These are phyloP conservation scores for Glarea lozoyensis DNA, from an alignment of 495 filamentous ascomycete species.

Conservation along the genomic window DNA sequence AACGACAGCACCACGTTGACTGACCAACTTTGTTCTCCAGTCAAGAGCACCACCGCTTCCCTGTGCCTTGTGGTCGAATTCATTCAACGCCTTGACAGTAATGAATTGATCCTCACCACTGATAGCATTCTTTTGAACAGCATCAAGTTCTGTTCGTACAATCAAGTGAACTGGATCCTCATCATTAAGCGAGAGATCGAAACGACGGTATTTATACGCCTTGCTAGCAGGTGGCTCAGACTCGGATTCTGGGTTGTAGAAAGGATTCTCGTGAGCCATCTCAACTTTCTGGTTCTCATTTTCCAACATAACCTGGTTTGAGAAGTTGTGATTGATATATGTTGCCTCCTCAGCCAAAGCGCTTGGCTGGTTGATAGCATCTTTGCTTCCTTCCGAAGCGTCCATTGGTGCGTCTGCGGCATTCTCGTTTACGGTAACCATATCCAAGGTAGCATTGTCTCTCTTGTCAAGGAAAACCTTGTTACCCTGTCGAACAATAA, in stretches of 20 bases:
- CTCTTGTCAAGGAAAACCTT: constrained; percentile 99
- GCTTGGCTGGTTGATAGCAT: constrained; percentile 81
- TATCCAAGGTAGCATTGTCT: constrained; percentile 83
- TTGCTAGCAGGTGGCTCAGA: constrained; percentile 88
- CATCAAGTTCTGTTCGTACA: constrained; percentile 94
- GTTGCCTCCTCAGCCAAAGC: constrained; percentile 94
- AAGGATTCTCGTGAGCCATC: constrained; percentile 85
- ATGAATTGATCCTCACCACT: constrained; percentile 82
- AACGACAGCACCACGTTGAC: constrained; percentile 89
- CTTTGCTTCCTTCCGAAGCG: constrained; percentile 84
- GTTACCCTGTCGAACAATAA: constrained; percentile 81
- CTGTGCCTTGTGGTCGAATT: constrained; percentile 96
- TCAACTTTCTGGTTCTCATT: constrained; percentile 64
- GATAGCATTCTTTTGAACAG: constrained; percentile 86
- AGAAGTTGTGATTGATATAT: constrained; percentile 99
- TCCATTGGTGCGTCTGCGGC: constrained; percentile 94
- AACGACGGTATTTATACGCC: constrained; percentile 95
- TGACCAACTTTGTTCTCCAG: constrained; percentile 88
- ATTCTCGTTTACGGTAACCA: constrained; percentile 98
- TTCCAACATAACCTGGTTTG: constrained; percentile 85
- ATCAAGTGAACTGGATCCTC: constrained; percentile 90
- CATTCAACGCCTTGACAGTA: constrained; percentile 92
- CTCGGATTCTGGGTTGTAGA: constrained; percentile 92
- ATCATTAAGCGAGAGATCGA: constrained; percentile 87
- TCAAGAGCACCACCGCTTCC: constrained; percentile 89